Base-by-base conservation (phyloP, 306 rosid genomes). In the Rosa persica region DNA sequence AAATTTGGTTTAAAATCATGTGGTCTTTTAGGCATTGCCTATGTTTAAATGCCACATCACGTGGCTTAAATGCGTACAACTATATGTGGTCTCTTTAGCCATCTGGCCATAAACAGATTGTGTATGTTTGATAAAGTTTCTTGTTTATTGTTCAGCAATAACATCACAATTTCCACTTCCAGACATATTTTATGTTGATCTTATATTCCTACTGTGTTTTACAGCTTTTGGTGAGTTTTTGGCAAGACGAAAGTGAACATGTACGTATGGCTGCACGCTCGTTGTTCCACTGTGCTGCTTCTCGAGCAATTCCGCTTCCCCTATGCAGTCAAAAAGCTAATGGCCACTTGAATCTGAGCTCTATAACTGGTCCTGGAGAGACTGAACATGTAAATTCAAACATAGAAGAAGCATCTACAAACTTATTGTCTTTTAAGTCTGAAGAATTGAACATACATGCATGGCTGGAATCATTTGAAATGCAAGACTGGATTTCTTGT, bases 401-500 rank as follows among this genome's bases (percentile, higher is more conserved):
- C 15, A 73, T 39, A 81, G 85, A 81, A 80, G 84, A 73, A 88
- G 78, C 78, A 79, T 78, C 81, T 70, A 80, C 78, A 49, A 77
- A 81, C 72, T 48, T n/a, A 30, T 34, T 55, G 20, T 54, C 39
- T 60, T 81, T 83, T 71, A 81, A 72, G 66, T 85, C 61, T 64
- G 97, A 89, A 84, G 90, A 92, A 84, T 85, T 89, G 58, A 87
- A 76, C 51, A 89, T 91, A 48, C 82, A 76, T 80, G 84, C 85
- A 77, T 95, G 98, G 98, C 81, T 95, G 75, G 96, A 92, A 85
- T 92, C 93, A 78, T 95, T 86, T 89, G 98, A 95, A 89, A 81
- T 92, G 92, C 98, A 89, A 76, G 98, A 95, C 77, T 95, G 98
- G 98, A 91, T 91, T 91, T 95, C 98, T 77, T 95, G 98, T 79